Evolutionary conservation across 192 early-diverging fungal genomes (phyloP), one percentile per base, ranked within the genome.

Genomic region (Haplosporangium gracile): DNA sequence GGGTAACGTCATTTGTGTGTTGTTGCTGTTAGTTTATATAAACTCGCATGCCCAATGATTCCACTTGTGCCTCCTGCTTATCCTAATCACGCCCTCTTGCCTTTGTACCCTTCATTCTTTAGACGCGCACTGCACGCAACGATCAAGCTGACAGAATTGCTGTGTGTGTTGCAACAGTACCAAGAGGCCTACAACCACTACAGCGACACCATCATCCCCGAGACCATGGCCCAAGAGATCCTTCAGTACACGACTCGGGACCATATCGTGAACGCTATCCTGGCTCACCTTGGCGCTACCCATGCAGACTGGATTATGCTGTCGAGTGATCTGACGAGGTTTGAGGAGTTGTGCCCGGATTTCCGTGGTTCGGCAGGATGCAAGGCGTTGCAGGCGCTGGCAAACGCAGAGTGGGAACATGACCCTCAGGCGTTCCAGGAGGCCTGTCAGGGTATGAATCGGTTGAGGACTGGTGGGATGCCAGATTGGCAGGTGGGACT

Each of bases 401-500:
- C 83, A 1, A 60, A 42, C 7, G 79, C 83, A 22, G 83, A 86
- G n/a, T 57, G 83, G 9, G 78, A 86, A 65, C 75, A 74, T 11
- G 83, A 86, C 68, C 36, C 78, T 6, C 45, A 38, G 10, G 73
- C 74, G 45, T 86, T 86, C 68, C 83, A 77, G 45, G 74, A 72
- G 10, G 74, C 78, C 5, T 86, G 83, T n/a, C 78, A 77, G n/a
- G 75, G 74, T 26, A 70, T 80, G 55, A 65, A 86, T 39, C 39
- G 78, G 26, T 26, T 80, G 10, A 43, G 60, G 24, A 74, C 26
- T 34, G 68, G 69, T 24, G 83, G 83, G 20, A 86, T 86, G 78
- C 53, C 79, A 0, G 75, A 86, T 42, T 86, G 83, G 83, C 83
- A 86, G 47, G 79, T 86, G 29, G 75, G 75, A 1, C 45, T 86